These are phyloP conservation scores for Corallochytrium limacisporum DNA, from an alignment of 78 protist species.

Conservation along the genomic window DNA sequence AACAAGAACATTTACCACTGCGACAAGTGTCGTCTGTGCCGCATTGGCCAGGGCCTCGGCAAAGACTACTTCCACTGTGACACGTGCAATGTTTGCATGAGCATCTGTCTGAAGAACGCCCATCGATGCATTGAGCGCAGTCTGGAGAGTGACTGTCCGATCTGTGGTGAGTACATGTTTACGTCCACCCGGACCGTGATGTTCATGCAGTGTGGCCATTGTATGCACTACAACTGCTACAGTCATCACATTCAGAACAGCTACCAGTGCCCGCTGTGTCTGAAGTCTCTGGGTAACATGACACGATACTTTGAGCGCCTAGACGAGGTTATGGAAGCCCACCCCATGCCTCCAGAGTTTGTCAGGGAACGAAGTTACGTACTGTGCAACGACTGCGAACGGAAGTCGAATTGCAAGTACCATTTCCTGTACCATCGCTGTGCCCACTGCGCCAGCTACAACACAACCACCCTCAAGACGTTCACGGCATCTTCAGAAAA, in stretches of 20 bases:
- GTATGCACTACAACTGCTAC: constrained; percentile 33
- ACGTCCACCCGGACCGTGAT: background rate
- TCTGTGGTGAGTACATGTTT: constrained; percentile 50
- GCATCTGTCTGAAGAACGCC: background rate
- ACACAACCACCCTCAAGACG: too few species aligned
- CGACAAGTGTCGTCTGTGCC: background rate
- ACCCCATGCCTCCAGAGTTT: constrained; percentile 45
- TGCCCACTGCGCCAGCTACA: too few species aligned
- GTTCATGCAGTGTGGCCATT: constrained; percentile 44
- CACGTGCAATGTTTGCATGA: background rate
- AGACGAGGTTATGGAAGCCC: constrained; percentile 8
- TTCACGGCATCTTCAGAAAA: too few species aligned
- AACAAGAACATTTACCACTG: constrained; percentile 17
- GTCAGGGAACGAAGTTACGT: constrained; percentile 23
- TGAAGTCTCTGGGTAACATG: constrained; percentile 32
- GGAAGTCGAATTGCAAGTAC: background rate
- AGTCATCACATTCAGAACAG: background rate
- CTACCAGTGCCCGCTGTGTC: constrained; percentile 46
- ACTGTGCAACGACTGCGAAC: constrained; percentile 44
- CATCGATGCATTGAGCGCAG: constrained; percentile 34
- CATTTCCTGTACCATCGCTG: constrained; percentile 38
- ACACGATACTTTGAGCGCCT: background rate
- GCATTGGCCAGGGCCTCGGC: constrained; percentile 7
- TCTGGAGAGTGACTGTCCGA: constrained; percentile 35
- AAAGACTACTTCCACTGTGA: constrained; percentile 18